A percentile compares a stretch with the other conserved stretches of the same genome.
phyloP scores from a whole-genome alignment of 331 rosid species.

The Rosa hybrid region DNA sequence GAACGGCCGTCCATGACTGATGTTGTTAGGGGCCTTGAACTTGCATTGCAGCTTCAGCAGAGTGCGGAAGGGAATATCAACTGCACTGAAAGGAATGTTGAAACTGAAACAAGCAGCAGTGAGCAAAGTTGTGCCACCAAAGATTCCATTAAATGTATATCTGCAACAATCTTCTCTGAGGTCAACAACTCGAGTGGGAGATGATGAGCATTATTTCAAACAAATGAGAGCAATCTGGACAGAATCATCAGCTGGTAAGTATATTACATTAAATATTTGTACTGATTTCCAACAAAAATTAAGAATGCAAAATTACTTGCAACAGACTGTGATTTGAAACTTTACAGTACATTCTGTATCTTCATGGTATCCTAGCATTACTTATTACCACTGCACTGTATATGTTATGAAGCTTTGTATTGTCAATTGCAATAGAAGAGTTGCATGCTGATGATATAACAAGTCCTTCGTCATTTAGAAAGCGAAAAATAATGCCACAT shows the following conservation, averaged over 20 bases:
- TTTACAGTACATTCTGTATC: background rate
- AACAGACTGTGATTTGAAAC: no score
- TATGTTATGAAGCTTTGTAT: background rate
- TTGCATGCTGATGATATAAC: no score
- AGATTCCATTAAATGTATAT: slow-evolving; percentile 13
- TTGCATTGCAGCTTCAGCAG: slow-evolving; percentile 31
- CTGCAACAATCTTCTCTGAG: slow-evolving; percentile 29
- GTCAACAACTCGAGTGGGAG: slow-evolving; percentile 22
- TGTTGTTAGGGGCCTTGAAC: slow-evolving; percentile 34
- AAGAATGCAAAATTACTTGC: background rate
- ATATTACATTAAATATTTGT: no score
- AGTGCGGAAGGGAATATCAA: background rate
- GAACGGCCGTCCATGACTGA: slow-evolving; percentile 41
- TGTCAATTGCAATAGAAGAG: background rate
- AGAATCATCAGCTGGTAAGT: background rate
- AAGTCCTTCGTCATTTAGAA: background rate
- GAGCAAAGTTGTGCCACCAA: background rate
- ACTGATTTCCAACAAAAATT: background rate
- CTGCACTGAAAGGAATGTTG: background rate
- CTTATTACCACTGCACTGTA: background rate
- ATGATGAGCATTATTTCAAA: background rate
- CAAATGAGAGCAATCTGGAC: background rate
- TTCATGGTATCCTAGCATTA: background rate
- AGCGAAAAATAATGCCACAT: background rate
- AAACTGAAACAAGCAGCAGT: slow-evolving; percentile 8